Percentiles rank a stretch among this genome's conserved stretches.
These are phyloP conservation scores for Schizopora paradoxa DNA, from an alignment of 1,284 basidiomycete genomes.

Conservation along the genomic window DNA sequence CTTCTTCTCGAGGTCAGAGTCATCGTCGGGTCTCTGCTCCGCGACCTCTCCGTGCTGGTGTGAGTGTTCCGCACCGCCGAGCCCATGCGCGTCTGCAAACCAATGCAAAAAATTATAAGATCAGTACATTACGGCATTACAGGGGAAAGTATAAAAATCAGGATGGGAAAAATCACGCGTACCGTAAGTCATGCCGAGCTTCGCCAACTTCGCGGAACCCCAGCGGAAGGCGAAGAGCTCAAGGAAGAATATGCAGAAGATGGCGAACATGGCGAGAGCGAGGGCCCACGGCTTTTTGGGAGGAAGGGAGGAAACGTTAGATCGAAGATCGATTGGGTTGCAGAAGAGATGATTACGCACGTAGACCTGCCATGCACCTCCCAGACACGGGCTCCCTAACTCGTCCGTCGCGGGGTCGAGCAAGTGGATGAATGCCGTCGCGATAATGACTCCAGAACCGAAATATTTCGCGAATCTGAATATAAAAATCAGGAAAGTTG, in stretches of 20 bases:
- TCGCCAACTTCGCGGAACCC: constrained; percentile 60
- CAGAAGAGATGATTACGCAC: constrained; percentile 38
- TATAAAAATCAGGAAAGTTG: constrained; percentile 7
- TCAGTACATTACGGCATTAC: not conserved
- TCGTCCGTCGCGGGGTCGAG: constrained; percentile 72
- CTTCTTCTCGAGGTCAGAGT: constrained; percentile 19
- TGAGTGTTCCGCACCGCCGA: constrained; percentile 57
- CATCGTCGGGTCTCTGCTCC: constrained; percentile 16
- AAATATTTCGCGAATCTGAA: constrained; percentile 91
- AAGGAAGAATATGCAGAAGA: constrained; percentile 80
- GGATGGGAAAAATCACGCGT: constrained; percentile 17
- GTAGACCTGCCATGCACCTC: constrained; percentile 66
- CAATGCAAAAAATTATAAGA: not conserved
- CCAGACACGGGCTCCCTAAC: constrained; percentile 70
- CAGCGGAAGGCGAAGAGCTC: constrained; percentile 83
- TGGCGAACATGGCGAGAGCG: constrained; percentile 73
- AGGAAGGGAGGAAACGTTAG: constrained; percentile 2
- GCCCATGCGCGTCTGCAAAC: constrained; percentile 56
- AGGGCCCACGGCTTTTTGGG: constrained; percentile 66
- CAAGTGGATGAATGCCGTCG: constrained; percentile 88
- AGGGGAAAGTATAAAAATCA: constrained; percentile 8
- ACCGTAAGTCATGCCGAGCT: constrained; percentile 54
- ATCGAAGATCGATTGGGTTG: constrained; percentile 9
- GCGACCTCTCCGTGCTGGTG: constrained; percentile 55
- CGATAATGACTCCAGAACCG: constrained; percentile 92